Percentiles rank a stretch among this genome's conserved stretches.
These are phyloP conservation scores for Porcisia deanei DNA, from an alignment of 208 protist genomes.

Conservation along the genomic window DNA sequence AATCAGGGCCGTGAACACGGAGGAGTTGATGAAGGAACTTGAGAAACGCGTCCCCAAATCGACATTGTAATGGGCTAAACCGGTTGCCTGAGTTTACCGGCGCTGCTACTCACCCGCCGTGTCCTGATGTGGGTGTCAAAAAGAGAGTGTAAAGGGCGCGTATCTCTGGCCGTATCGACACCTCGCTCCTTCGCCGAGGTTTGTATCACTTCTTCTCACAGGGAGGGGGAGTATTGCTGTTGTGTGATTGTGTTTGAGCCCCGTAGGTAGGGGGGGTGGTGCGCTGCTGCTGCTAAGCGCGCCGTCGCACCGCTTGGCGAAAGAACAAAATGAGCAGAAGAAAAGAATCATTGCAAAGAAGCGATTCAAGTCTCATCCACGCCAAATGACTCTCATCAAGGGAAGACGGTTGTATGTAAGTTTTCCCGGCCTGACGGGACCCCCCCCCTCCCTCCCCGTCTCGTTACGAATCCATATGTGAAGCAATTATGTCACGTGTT, in stretches of 20 bases:
- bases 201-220: not conserved
- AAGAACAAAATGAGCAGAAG: not conserved
- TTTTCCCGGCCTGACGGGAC: not conserved
- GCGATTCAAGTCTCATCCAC: not conserved
- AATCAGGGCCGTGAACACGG: slow-evolving; percentile 76
- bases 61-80: not conserved
- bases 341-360: too few species aligned
- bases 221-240: not conserved
- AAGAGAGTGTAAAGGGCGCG: not conserved
- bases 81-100: not conserved
- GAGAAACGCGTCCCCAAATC: slow-evolving; percentile 38
- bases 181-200: not conserved
- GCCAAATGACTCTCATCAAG: not conserved
- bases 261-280: not conserved
- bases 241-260: not conserved
- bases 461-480: not conserved
- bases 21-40: slow-evolving; percentile 84
- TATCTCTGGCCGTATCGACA: not conserved
- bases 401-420: not conserved
- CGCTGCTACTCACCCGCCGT: not conserved
- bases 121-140: not conserved
- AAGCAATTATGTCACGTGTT: not conserved
- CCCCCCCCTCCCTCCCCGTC: not conserved
- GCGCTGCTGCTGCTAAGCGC: not conserved
- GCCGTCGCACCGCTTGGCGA: not conserved